Evolutionary conservation across 441 rosid genomes (phyloP).

Genomic region (Arabidopsis lyrata): DNA sequence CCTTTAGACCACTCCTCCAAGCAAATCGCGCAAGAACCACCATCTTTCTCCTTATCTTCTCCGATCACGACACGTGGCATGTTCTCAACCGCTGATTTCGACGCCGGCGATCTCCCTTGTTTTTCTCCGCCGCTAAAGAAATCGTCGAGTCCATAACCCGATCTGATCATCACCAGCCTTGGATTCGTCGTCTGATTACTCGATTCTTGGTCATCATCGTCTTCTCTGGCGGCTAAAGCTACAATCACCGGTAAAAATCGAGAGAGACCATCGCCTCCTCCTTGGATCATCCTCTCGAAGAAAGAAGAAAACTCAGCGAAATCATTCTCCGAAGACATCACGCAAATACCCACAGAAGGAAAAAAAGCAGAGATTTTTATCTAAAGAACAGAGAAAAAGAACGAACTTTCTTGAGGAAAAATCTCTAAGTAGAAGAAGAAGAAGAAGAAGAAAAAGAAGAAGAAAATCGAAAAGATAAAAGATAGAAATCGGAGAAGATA

Average conservation of each 20-base stretch:
- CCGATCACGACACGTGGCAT: conserved; percentile 59
- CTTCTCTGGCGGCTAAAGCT: conserved; percentile 24
- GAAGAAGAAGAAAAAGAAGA: conserved; percentile 7
- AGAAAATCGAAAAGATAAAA: not conserved
- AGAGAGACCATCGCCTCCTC: conserved; percentile 47
- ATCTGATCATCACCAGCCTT: conserved; percentile 63
- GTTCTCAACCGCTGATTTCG: conserved; percentile 68
- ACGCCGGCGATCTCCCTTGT: conserved; percentile 72
- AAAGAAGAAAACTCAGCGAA: conserved; percentile 40
- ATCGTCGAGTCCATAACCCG: conserved; percentile 47
- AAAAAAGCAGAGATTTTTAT: not conserved
- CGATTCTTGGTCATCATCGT: not conserved
- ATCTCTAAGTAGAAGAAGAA: not conserved
- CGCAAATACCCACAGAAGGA: conserved; percentile 1
- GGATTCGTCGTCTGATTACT: conserved; percentile 38
- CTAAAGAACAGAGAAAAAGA: not conserved
- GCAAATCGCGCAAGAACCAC: conserved; percentile 72
- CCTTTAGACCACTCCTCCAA: conserved; percentile 71
- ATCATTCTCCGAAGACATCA: conserved; percentile 47
- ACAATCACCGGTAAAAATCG: conserved; percentile 24
- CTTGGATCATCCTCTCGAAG: conserved; percentile 33
- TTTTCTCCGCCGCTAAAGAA: conserved; percentile 33
- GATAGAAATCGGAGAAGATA: not conserved
- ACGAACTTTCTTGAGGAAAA: not conserved
- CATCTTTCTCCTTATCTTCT: conserved; percentile 43